Evolutionary conservation across 768 basidiomycete species (phyloP), one percentile per base, ranked within the genome.

Genomic region (Coprinopsis cinerea): DNA sequence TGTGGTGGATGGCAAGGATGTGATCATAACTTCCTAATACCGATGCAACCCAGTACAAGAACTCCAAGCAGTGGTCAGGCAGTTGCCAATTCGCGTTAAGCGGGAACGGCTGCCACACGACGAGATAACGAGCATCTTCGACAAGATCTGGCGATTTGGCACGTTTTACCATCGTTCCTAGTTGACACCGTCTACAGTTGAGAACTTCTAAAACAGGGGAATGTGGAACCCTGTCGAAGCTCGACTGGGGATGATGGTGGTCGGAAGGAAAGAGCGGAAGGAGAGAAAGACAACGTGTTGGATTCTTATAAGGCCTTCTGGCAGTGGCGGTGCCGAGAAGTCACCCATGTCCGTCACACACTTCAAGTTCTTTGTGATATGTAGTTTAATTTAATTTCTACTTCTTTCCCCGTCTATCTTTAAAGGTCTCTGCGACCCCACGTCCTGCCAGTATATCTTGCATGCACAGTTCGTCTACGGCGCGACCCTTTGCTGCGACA

Each of bases 371-470:
- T 39, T 10, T 10, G 37, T 39, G 37, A 39, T 43, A 43, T 10
- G 42, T 23, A 4, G 24, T 13, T 22, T 11, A 26, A 22, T 43
- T 23, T 23, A 43, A 22, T 6, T 10, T 5, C 20, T 45, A 32
- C 25, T 45, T 45, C 27, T 28, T 45, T 28, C 13, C 44, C 61
- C 92, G 71, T 59, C 90, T 83, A 52, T 78, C 67, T 63, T 77
- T 81, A 72, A 95, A 93, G n/a, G 87, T 81, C 42, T 78, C 81
- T 55, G 82, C 76, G 2, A 95, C 75, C 10, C 88, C 82, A 52
- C 77, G 77, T 1, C 93, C 92, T 20, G 74, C 78, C 52, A 70
- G 72, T 55, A 96, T 85, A 58, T 94, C 93, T 49, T 66, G 64
- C 73, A 87, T 76, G 49, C 89, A 91, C 50, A 67, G 71, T 18